phyloP scores from a whole-genome alignment of 2,329 filamentous ascomycete species.

The Fusarium sp. region DNA sequence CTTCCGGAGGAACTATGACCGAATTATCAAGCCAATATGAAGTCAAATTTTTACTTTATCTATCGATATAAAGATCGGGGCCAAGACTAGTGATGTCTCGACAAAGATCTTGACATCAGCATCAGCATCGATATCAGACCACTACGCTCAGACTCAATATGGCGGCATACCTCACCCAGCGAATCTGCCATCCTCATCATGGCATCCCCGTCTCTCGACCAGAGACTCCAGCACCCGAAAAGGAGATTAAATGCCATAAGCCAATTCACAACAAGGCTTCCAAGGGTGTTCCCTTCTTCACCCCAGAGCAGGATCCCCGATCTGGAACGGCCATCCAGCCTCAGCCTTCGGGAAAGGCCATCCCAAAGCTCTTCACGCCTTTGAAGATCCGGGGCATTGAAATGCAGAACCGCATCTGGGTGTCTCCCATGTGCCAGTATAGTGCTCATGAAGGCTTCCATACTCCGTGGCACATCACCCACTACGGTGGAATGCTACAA shows the following conservation, averaged over 20 bases:
- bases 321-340: conserved; percentile 57
- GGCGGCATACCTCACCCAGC: conserved; percentile 45
- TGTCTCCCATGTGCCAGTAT: conserved; percentile 63
- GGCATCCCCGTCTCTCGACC: conserved; percentile 43
- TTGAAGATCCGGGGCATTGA: conserved; percentile 59
- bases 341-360: conserved; percentile 57
- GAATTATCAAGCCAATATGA: neutral
- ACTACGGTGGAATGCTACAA: conserved; percentile 78
- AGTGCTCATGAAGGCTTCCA: conserved; percentile 66
- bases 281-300: conserved; percentile 59
- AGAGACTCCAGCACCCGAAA: conserved; percentile 37
- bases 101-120: neutral
- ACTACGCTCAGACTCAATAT: conserved; percentile 19
- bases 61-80: neutral
- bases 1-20: neutral
- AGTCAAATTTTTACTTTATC: neutral
- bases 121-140: neutral
- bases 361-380: conserved; percentile 64
- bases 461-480: conserved; percentile 79
- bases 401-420: conserved; percentile 60
- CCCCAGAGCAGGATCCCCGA: conserved; percentile 59
- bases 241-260: conserved; percentile 37
- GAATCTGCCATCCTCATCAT: conserved; percentile 45
- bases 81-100: neutral
- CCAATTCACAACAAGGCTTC: conserved; percentile 45